phyloP scores from a whole-genome alignment of 306 rosid species.

The Urtica urens region DNA sequence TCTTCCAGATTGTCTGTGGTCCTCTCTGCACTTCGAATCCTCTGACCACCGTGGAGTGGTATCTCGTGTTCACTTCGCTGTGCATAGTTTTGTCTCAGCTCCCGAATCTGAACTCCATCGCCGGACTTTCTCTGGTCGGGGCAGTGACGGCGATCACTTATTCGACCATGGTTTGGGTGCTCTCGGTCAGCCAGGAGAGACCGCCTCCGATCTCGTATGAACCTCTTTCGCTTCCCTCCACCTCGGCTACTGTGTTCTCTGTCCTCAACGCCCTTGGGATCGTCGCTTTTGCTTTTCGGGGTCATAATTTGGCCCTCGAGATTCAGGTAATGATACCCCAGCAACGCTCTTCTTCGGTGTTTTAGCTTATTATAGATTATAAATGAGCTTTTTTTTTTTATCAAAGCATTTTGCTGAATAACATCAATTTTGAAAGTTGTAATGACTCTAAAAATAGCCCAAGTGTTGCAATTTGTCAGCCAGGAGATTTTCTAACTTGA shows the following conservation, averaged over 20 bases:
- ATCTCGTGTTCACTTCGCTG: conserved; percentile 86
- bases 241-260: conserved; percentile 58
- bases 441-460: too few relatives aligned
- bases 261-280: conserved; percentile 90
- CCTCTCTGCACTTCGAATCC: conserved; percentile 83
- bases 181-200: conserved; percentile 81
- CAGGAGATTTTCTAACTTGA: too few relatives aligned
- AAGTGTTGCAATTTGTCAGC: too few relatives aligned
- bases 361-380: too few relatives aligned
- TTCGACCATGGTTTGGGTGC: conserved; percentile 95
- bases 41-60: conserved; percentile 94
- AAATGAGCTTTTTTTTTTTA: too few relatives aligned
- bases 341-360: too few relatives aligned
- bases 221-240: conserved; percentile 44
- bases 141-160: conserved; percentile 98
- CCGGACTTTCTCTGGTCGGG: conserved; percentile 90
- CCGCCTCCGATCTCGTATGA: conserved; percentile 78
- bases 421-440: too few relatives aligned
- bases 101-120: conserved; percentile 95
- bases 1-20: conserved; percentile 91
- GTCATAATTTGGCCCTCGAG: conserved; percentile 82
- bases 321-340: too few relatives aligned
- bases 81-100: conserved; percentile 93
- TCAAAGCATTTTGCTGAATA: too few relatives aligned
- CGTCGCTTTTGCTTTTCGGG: conserved; percentile 91